Conservation (phyloP, 2,329 filamentous ascomycete species). For the Zelopaecilomyces penicillatus region DNA sequence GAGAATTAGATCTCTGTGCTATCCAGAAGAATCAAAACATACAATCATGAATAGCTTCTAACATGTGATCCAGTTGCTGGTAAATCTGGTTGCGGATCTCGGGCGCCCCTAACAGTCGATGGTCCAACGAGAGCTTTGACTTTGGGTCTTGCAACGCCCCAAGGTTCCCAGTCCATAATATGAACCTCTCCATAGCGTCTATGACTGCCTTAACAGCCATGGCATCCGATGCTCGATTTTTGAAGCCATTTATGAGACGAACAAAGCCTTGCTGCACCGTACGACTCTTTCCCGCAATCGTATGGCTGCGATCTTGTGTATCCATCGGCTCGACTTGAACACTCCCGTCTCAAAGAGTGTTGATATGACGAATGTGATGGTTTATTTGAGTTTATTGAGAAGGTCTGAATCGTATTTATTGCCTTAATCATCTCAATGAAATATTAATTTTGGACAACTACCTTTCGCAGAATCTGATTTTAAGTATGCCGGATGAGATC, state of each 20-base stretch:
- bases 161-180: slow-evolving; percentile 8
- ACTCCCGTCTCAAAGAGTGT: too few species aligned
- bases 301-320: too few species aligned
- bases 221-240: background rate
- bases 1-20: too few species aligned
- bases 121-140: slow-evolving; percentile 6
- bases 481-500: too few species aligned
- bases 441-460: too few species aligned
- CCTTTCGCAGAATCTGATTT: too few species aligned
- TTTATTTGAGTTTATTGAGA: background rate
- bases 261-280: background rate
- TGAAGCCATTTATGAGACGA: background rate
- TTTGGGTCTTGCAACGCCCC: slow-evolving; percentile 1
- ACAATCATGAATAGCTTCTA: slow-evolving; percentile 3
- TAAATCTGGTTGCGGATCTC: slow-evolving; percentile 3
- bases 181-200: slow-evolving; percentile 6
- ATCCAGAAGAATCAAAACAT: background rate
- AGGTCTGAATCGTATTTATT: background rate
- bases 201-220: background rate
- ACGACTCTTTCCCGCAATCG: background rate
- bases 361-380: background rate
- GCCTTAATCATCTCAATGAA: background rate
- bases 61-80: slow-evolving; percentile 2
- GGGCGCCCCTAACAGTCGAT: slow-evolving; percentile 1
- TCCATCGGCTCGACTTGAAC: too few species aligned